These are phyloP conservation scores for Backusella sp. DNA, from an alignment of 192 early-diverging fungal genomes.

Conservation along the genomic window DNA sequence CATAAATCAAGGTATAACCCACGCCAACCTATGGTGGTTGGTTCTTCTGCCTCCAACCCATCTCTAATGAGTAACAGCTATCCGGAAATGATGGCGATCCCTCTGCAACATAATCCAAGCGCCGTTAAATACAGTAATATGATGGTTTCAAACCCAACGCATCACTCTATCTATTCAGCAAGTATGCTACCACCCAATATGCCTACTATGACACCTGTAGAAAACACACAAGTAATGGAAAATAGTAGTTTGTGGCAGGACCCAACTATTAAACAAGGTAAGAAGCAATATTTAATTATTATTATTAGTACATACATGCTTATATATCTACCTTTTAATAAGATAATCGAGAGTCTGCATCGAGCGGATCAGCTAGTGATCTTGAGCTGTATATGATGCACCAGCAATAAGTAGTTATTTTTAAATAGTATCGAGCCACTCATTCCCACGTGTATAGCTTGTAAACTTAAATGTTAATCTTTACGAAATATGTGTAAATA, in stretches of 20 bases:
- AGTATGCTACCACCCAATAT: background rate
- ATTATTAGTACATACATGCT: background rate
- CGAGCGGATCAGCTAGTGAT: background rate
- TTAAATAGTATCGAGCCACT: background rate
- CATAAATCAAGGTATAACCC: background rate
- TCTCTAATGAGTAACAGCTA: background rate
- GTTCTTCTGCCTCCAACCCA: background rate
- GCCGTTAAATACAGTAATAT: background rate
- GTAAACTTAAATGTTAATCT: background rate
- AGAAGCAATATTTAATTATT: background rate
- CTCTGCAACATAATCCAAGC: background rate
- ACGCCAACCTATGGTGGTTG: background rate
- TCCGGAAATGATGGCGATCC: background rate
- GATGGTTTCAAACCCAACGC: background rate
- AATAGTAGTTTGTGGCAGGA: background rate
- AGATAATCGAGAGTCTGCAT: background rate
- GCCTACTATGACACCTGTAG: background rate
- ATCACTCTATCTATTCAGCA: background rate
- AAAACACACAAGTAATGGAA: background rate
- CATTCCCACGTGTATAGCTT: background rate
- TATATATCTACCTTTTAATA: background rate
- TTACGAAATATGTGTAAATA: background rate
- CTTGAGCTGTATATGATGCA: slow-evolving; percentile 2
- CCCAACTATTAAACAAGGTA: slow-evolving; percentile 1
- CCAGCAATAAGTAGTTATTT: background rate